phyloP scores from a whole-genome alignment of 176 grass and related monocot species.

The Alloteropsis semialata region DNA sequence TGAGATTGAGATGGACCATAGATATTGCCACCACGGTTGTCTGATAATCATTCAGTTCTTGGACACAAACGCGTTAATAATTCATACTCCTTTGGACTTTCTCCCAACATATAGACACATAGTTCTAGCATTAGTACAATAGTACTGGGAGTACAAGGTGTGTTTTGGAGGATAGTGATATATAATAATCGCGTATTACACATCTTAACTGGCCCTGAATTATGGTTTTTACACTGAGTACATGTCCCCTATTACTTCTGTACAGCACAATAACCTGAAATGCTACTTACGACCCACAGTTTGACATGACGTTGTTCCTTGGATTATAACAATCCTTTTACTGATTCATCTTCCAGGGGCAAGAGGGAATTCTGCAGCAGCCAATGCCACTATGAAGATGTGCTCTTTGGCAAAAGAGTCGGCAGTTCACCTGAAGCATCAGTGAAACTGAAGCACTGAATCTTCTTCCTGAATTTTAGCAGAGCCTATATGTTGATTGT shows the following conservation, averaged over 20 bases:
- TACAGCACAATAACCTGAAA: neutral
- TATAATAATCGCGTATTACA: neutral
- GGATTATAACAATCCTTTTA: neutral
- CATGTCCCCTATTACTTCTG: neutral
- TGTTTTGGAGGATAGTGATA: neutral
- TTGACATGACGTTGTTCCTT: neutral
- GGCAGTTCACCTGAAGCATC: neutral
- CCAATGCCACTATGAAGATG: neutral
- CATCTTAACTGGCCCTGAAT: neutral
- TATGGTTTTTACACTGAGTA: neutral
- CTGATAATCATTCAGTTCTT: constrained; percentile 24
- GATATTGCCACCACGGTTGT: constrained; percentile 6
- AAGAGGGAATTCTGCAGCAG: neutral
- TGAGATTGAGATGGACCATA: constrained; percentile 33
- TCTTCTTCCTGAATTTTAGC: constrained; percentile 5
- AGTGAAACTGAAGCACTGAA: constrained; percentile 18
- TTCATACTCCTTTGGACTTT: constrained; percentile 14
- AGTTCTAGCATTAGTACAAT: neutral
- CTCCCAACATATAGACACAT: neutral
- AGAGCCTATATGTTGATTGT: neutral
- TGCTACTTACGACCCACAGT: neutral
- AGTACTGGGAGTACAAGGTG: neutral
- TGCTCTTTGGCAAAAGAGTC: neutral
- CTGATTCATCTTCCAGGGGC: constrained; percentile 14
- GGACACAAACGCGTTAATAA: constrained; percentile 6